Base-by-base conservation (phyloP, 176 grass and related monocot genomes). In the Chloris gayana region DNA sequence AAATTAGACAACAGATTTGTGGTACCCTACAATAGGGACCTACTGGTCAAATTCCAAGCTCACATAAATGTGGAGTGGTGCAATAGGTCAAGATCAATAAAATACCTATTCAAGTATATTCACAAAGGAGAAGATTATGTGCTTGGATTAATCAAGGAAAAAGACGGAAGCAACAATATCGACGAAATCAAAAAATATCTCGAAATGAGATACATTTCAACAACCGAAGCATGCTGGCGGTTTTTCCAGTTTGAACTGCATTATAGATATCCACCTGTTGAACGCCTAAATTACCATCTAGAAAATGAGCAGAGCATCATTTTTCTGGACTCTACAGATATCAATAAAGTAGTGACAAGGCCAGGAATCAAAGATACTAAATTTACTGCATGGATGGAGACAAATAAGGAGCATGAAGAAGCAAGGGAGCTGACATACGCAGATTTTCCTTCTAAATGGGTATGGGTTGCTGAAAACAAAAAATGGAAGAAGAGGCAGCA, bases 121-220 rank as follows among this genome's bases (percentile, higher is more conserved):
- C 8, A 6, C 8, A 84, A 89, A 56, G 82, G 19, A 0, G 15
- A 66, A 3, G 56, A 85, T n/a, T 27, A 51, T 0, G 42, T 32
- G 5, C 42, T 0, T 14, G 6, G 8, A 1, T 1, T 47, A 17
- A 9, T 1, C 72, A 0, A 2, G 37, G 21, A 19, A 17, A 61
- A 18, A 2, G 29, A 0, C 5, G n/a, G 1, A 0, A 7, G 22
- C 14, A 24, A 4, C 7, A 51, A 1, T 9, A 27, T 13, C 14
- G 77, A 89, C 60, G 82, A 89, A 29, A 72, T 78, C 4, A 72
- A 50, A 2, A 44, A 8, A 8, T 86, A 82, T 45, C 38, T 86
- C 0, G 71, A 1, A 65, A 31, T 15, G n/a, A n/a, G n/a, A n/a
- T n/a, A n/a, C n/a, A n/a, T n/a, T n/a, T n/a, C n/a, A n/a, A n/a